Conservation (phyloP, 768 basidiomycete species). For the Rhodotorula kratochvilovae region DNA sequence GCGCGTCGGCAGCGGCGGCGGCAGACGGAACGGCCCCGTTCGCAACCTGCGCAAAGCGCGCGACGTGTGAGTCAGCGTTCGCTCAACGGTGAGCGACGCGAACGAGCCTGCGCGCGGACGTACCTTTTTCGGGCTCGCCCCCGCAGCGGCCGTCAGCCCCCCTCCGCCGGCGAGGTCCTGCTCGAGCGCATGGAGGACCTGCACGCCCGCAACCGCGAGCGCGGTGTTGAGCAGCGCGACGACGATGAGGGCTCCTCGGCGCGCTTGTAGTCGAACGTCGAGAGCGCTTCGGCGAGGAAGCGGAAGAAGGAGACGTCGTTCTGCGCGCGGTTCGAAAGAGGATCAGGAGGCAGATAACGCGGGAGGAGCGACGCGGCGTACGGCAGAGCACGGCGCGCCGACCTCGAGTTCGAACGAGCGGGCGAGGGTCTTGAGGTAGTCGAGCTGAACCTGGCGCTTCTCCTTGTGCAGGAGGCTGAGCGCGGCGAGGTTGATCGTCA, state of each 20-base stretch:
- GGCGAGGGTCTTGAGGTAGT: constrained; percentile 76
- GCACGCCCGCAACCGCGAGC: constrained; percentile 74
- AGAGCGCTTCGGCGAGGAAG: constrained; percentile 92
- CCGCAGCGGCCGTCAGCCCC: constrained; percentile 15
- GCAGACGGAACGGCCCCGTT: too few species aligned
- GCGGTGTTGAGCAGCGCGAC: constrained; percentile 71
- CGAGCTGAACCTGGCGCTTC: constrained; percentile 76
- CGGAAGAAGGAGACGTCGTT: constrained; percentile 79
- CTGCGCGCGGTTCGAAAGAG: constrained; percentile 53
- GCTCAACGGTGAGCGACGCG: too few species aligned
- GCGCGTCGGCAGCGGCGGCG: background rate
- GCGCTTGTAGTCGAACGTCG: constrained; percentile 88
- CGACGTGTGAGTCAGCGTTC: background rate
- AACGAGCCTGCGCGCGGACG: too few species aligned
- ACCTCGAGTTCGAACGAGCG: constrained; percentile 73
- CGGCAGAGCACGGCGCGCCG: constrained; percentile 59
- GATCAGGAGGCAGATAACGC: background rate
- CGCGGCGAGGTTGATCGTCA: too few species aligned
- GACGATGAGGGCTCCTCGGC: constrained; percentile 84
- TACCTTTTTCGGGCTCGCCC: constrained; percentile 3
- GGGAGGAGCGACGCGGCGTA: constrained; percentile 40
- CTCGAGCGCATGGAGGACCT: constrained; percentile 66
- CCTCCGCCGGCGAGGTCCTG: constrained; percentile 47
- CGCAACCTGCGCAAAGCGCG: too few species aligned
- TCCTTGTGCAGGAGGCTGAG: constrained; percentile 67